A percentile compares a stretch with the other conserved stretches of the same genome.
Evolutionary conservation across 2,329 filamentous ascomycete genomes (phyloP).

Genomic region (Domatiomyces catenatus): DNA sequence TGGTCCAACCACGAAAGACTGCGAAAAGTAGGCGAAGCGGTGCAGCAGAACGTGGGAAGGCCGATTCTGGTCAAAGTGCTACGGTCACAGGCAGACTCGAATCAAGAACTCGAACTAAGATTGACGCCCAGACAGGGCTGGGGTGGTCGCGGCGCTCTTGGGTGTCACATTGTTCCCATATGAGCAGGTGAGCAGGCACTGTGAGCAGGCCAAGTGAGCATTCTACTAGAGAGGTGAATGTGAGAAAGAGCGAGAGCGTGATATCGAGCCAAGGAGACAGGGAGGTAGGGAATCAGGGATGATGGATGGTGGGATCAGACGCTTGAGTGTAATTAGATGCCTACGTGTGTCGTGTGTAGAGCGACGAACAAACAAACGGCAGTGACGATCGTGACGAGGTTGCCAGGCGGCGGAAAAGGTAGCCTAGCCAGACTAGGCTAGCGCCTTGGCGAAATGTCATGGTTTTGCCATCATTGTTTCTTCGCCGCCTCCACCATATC

Average conservation of each 20-base stretch:
- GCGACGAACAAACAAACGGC: not conserved
- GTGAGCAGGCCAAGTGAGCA: not conserved
- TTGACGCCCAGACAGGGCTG: constrained; percentile 66
- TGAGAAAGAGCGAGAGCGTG: too few species aligned
- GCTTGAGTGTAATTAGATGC: not conserved
- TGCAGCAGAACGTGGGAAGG: constrained; percentile 74
- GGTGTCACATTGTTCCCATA: constrained; percentile 75
- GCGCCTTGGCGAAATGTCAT: not conserved
- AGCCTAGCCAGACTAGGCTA: not conserved
- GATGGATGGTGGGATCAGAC: not conserved
- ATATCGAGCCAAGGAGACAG: too few species aligned
- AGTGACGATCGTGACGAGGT: not conserved
- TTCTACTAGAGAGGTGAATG: not conserved
- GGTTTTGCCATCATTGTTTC: not conserved
- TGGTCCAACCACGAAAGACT: constrained; percentile 74
- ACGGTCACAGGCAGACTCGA: constrained; percentile 7
- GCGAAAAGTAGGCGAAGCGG: constrained; percentile 71
- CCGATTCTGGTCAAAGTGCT: constrained; percentile 18
- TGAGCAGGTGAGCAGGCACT: constrained; percentile 27
- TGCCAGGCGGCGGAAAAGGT: not conserved
- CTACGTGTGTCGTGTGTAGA: too few species aligned
- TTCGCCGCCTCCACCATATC: not conserved
- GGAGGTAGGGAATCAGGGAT: not conserved
- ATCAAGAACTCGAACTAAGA: constrained; percentile 48
- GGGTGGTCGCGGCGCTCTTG: constrained; percentile 79